phyloP scores from a whole-genome alignment of 2,329 filamentous ascomycete genomes.

The Diaporthe citriasiana region DNA sequence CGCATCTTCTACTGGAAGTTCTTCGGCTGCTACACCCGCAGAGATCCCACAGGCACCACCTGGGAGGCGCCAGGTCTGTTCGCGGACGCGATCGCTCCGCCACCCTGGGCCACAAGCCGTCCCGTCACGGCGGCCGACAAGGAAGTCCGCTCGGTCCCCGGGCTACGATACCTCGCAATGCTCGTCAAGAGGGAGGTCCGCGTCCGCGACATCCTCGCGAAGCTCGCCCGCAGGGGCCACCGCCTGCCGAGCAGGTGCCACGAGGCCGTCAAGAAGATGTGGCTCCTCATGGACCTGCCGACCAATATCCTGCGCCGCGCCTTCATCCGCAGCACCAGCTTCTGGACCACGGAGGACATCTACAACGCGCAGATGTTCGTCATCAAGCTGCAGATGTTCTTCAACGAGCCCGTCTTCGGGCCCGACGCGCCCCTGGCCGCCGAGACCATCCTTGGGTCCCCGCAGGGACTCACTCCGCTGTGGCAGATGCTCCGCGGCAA shows the following conservation, averaged over 20 bases:
- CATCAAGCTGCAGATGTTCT: conserved; percentile 79
- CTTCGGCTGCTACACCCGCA: conserved; percentile 70
- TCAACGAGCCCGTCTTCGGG: conserved; percentile 73
- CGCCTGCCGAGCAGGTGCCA: conserved; percentile 65
- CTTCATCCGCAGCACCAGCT: conserved; percentile 64
- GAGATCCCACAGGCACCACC: conserved; percentile 67
- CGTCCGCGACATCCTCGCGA: conserved; percentile 73
- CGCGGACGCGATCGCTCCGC: conserved; percentile 30
- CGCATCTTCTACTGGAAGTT: conserved; percentile 72
- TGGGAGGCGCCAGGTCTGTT: conserved; percentile 45
- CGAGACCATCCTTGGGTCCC: conserved; percentile 72
- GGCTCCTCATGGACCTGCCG: conserved; percentile 79
- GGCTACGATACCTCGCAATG: conserved; percentile 78
- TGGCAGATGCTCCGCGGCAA: conserved; percentile 72
- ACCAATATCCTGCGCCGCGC: conserved; percentile 68
- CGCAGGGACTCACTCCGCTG: conserved; percentile 64
- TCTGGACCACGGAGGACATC: conserved; percentile 74
- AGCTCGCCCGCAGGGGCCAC: conserved; percentile 70
- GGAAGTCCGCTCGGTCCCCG: conserved; percentile 68
- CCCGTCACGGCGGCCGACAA: conserved; percentile 42
- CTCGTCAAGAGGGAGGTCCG: conserved; percentile 70
- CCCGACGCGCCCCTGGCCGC: conserved; percentile 65
- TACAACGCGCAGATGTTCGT: conserved; percentile 75
- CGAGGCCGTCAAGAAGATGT: conserved; percentile 73
- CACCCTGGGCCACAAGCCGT: conserved; percentile 34